Percentiles rank a stretch among this genome's conserved stretches.
Conservation (phyloP, 768 basidiomycete species). For the Suillus placidus region DNA sequence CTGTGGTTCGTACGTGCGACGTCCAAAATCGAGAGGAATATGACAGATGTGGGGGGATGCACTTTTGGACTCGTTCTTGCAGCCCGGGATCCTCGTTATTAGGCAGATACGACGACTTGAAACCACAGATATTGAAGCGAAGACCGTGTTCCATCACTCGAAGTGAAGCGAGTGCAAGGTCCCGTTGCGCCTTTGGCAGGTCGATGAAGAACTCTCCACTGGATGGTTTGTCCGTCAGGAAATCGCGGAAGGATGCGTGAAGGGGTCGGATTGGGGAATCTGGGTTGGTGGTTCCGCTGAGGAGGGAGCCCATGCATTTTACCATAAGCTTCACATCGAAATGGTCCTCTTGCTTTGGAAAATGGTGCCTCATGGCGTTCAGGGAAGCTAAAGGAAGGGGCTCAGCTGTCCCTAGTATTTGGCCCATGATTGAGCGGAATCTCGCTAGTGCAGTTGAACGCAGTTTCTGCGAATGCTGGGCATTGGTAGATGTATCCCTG, state of each 20-base stretch:
- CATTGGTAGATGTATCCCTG: neutral
- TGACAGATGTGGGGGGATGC: conserved; percentile 6
- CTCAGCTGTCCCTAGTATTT: neutral
- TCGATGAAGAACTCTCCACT: conserved; percentile 20
- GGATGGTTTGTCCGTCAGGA: conserved; percentile 16
- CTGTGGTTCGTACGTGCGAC: conserved; percentile 8
- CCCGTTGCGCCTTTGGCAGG: conserved; percentile 13
- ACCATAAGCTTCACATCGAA: conserved; percentile 7
- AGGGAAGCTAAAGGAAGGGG: conserved; percentile 7
- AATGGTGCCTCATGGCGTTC: neutral
- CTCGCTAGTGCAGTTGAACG: neutral
- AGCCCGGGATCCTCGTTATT: conserved; percentile 26
- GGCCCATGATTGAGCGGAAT: conserved; percentile 7
- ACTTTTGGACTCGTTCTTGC: neutral
- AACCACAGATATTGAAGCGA: conserved; percentile 38
- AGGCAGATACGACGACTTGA: conserved; percentile 32
- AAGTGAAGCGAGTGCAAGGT: conserved; percentile 27
- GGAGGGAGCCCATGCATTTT: conserved; percentile 6
- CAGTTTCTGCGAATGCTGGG: too few species aligned
- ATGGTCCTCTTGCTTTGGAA: neutral
- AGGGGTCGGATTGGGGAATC: conserved; percentile 17
- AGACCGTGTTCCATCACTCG: conserved; percentile 32
- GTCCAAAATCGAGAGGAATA: conserved; percentile 18
- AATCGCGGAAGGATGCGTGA: conserved; percentile 34
- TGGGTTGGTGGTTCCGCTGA: conserved; percentile 11